Conservation (phyloP, 2,329 filamentous ascomycete genomes). For the Pseudogymnoascus sp. region DNA sequence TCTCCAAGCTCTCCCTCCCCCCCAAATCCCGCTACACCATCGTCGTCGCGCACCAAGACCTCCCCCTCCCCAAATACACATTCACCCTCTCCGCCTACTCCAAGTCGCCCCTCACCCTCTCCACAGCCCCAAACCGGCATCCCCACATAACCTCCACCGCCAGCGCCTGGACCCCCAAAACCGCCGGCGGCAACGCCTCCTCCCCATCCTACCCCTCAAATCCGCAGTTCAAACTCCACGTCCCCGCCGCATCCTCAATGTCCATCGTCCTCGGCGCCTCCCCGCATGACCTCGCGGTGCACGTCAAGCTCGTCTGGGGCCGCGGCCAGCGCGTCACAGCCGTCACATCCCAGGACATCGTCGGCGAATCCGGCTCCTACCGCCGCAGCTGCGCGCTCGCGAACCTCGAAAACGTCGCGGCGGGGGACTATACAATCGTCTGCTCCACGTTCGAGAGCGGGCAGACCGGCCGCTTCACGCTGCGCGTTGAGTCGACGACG, state of each 20-base stretch:
- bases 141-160: constrained; percentile 48
- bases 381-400: constrained; percentile 69
- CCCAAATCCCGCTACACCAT: constrained; percentile 44
- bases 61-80: constrained; percentile 65
- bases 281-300: constrained; percentile 61
- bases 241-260: constrained; percentile 51
- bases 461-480: constrained; percentile 64
- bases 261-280: constrained; percentile 66
- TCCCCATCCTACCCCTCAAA: constrained; percentile 73
- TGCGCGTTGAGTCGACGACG: constrained; percentile 62
- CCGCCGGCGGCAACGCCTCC: constrained; percentile 76
- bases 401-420: constrained; percentile 49
- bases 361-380: constrained; percentile 82
- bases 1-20: constrained; percentile 61
- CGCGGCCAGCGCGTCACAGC: constrained; percentile 61
- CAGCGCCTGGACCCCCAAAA: constrained; percentile 68
- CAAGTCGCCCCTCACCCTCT: constrained; percentile 50
- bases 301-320: constrained; percentile 78
- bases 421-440: constrained; percentile 77
- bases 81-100: constrained; percentile 86
- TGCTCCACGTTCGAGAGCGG: constrained; percentile 84
- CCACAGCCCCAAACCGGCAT: constrained; percentile 47
- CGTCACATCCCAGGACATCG: constrained; percentile 67
- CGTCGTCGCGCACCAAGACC: constrained; percentile 69
- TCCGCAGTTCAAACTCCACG: constrained; percentile 68